These are phyloP conservation scores for Boletus edulis DNA, from an alignment of 768 basidiomycete genomes.

Conservation along the genomic window DNA sequence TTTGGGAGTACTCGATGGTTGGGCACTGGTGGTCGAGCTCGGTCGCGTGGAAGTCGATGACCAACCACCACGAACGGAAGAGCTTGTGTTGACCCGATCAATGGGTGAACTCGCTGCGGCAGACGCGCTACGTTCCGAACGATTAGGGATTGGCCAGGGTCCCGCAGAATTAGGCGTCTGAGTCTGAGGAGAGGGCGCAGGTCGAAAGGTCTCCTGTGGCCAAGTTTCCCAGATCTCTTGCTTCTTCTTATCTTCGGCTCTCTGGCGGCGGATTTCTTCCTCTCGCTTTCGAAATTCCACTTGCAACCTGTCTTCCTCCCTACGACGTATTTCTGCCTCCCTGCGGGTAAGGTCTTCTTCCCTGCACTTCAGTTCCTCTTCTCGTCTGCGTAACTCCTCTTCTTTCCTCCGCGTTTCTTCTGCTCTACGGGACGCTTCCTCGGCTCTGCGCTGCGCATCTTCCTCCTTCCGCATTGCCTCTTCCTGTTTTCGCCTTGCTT, in stretches of 20 bases:
- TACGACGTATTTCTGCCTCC: slow-evolving; percentile 31
- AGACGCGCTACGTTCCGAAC: slow-evolving; percentile 31
- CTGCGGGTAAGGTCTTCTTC: slow-evolving; percentile 34
- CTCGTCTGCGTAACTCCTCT: slow-evolving; percentile 22
- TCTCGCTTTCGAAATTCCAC: slow-evolving; percentile 31
- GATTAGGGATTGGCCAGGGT: slow-evolving; percentile 33
- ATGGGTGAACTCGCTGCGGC: slow-evolving; percentile 31
- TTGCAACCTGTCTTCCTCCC: slow-evolving; percentile 26
- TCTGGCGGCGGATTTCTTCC: slow-evolving; percentile 30
- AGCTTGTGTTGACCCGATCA: slow-evolving; percentile 31
- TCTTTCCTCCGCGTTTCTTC: slow-evolving; percentile 28
- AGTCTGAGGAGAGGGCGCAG: slow-evolving; percentile 28
- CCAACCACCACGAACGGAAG: slow-evolving; percentile 30
- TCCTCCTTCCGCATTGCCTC: slow-evolving; percentile 30
- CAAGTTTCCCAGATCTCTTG: slow-evolving; percentile 29
- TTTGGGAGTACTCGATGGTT: slow-evolving; percentile 25
- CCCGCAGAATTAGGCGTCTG: slow-evolving; percentile 28
- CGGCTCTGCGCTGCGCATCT: slow-evolving; percentile 25
- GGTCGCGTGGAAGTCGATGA: slow-evolving; percentile 29
- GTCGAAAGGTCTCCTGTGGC: slow-evolving; percentile 24
- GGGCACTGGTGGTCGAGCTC: slow-evolving; percentile 24
- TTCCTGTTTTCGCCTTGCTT: slow-evolving; percentile 29
- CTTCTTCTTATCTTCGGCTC: slow-evolving; percentile 31
- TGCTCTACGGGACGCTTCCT: slow-evolving; percentile 24
- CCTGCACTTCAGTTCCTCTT: slow-evolving; percentile 28